phyloP scores from a whole-genome alignment of 495 filamentous ascomycete species.

The Penicillium lividum region DNA sequence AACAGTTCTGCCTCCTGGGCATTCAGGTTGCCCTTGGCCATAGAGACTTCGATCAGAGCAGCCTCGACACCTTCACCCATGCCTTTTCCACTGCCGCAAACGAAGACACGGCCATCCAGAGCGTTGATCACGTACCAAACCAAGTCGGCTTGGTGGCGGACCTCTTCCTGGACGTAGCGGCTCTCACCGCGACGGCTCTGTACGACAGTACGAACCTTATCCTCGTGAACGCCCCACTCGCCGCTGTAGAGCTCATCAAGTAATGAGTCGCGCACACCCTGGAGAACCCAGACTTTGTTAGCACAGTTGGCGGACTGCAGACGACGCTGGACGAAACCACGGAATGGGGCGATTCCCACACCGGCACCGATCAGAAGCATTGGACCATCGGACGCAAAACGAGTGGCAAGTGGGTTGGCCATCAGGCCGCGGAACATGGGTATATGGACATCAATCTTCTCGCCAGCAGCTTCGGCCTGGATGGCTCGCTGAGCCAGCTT shows the following conservation, averaged over 20 bases:
- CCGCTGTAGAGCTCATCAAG: slow-evolving; percentile 95
- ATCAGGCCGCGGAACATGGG: slow-evolving; percentile 99
- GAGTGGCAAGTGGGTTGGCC: slow-evolving; percentile 88
- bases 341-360: slow-evolving; percentile 94
- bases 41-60: slow-evolving; percentile 76
- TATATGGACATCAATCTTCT: slow-evolving; percentile 63
- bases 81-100: slow-evolving; percentile 89
- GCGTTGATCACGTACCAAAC: slow-evolving; percentile 97
- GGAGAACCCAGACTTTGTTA: slow-evolving; percentile 99
- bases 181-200: slow-evolving; percentile 77
- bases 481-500: slow-evolving; percentile 70
- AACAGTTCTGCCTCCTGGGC: slow-evolving; percentile 71
- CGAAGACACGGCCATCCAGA: slow-evolving; percentile 90
- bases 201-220: slow-evolving; percentile 90
- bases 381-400: slow-evolving; percentile 88
- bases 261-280: slow-evolving; percentile 89
- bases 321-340: slow-evolving; percentile 93
- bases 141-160: slow-evolving; percentile 81
- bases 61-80: slow-evolving; percentile 97
- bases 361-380: slow-evolving; percentile 98
- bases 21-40: slow-evolving; percentile 76
- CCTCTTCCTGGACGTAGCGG: slow-evolving; percentile 86
- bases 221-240: slow-evolving; percentile 93
- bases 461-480: slow-evolving; percentile 56
- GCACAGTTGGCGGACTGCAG: slow-evolving; percentile 95